Conservation (phyloP, 225 moss, liverwort and hornwort genomes). For the Asterella californica region DNA sequence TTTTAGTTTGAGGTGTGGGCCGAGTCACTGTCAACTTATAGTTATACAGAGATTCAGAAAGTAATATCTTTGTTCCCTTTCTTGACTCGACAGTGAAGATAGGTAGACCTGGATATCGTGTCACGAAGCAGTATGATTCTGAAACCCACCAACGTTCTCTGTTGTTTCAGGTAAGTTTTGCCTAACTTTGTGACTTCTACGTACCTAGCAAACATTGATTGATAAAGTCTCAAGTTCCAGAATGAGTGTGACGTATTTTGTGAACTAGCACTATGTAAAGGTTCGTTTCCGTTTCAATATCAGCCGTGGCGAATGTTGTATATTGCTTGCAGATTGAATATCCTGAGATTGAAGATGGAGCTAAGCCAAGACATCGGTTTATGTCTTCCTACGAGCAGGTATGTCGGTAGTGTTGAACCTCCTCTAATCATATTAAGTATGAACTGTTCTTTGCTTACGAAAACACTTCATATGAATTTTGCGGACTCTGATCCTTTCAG, state of each 20-base stretch:
- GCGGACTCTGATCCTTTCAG: too few relatives aligned
- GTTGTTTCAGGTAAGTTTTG: constrained; percentile 69
- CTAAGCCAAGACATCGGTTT: constrained; percentile 89
- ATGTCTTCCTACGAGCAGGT: constrained; percentile 99
- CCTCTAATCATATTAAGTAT: too few relatives aligned
- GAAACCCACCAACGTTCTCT: constrained; percentile 89
- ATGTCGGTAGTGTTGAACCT: neutral
- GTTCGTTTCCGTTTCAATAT: neutral
- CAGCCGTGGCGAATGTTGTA: neutral
- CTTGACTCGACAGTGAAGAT: constrained; percentile 71
- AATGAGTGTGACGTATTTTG: neutral
- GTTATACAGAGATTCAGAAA: too few relatives aligned
- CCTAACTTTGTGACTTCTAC: neutral
- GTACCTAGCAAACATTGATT: neutral
- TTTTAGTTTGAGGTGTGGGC: neutral
- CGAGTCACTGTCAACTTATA: neutral
- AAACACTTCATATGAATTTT: neutral
- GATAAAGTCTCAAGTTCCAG: neutral
- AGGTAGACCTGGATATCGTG: constrained; percentile 95
- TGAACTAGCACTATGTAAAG: neutral
- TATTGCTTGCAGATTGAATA: constrained; percentile 72
- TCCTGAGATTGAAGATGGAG: constrained; percentile 84
- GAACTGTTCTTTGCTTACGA: too few relatives aligned
- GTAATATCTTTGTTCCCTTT: too few relatives aligned
- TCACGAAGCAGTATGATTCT: constrained; percentile 91